These are phyloP conservation scores for Hypoxylon fragiforme DNA, from an alignment of 495 filamentous ascomycete species.

Conservation along the genomic window DNA sequence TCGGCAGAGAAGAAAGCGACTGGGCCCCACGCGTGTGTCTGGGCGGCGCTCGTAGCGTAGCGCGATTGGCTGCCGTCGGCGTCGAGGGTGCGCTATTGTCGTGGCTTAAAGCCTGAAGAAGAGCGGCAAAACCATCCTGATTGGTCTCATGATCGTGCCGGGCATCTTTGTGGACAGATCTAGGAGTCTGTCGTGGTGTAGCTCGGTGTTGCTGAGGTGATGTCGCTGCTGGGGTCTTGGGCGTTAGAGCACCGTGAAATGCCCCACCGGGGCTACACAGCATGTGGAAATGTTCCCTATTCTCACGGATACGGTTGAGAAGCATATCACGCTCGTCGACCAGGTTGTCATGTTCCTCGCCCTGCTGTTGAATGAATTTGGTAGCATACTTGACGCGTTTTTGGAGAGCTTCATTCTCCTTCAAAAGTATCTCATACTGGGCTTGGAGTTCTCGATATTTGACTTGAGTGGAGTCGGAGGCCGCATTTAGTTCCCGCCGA, in stretches of 20 bases:
- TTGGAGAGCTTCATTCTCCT: constrained; percentile 64
- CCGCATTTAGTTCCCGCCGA: constrained; percentile 45
- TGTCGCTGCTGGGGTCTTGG: constrained; percentile 53
- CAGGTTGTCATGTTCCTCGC: constrained; percentile 67
- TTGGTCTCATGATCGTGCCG: constrained; percentile 45
- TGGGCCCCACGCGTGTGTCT: constrained; percentile 70
- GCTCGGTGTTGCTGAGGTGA: constrained; percentile 52
- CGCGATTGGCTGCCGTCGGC: constrained; percentile 37
- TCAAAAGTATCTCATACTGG: constrained; percentile 61
- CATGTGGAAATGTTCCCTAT: constrained; percentile 77
- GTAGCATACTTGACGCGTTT: constrained; percentile 71
- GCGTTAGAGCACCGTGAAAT: constrained; percentile 57
- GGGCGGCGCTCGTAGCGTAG: constrained; percentile 50
- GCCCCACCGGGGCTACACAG: constrained; percentile 61
- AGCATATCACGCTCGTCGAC: constrained; percentile 74
- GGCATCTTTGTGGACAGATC: constrained; percentile 42
- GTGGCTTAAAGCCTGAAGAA: constrained; percentile 76
- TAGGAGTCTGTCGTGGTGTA: constrained; percentile 53
- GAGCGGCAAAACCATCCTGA: constrained; percentile 69
- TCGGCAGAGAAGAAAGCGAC: constrained; percentile 79
- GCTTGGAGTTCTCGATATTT: constrained; percentile 53
- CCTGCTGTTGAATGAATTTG: constrained; percentile 67
- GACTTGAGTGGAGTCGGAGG: constrained; percentile 45
- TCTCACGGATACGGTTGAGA: constrained; percentile 81
- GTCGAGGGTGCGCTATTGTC: constrained; percentile 71